Conservation (phyloP, 495 filamentous ascomycete species). For the Patellaria atrata region DNA sequence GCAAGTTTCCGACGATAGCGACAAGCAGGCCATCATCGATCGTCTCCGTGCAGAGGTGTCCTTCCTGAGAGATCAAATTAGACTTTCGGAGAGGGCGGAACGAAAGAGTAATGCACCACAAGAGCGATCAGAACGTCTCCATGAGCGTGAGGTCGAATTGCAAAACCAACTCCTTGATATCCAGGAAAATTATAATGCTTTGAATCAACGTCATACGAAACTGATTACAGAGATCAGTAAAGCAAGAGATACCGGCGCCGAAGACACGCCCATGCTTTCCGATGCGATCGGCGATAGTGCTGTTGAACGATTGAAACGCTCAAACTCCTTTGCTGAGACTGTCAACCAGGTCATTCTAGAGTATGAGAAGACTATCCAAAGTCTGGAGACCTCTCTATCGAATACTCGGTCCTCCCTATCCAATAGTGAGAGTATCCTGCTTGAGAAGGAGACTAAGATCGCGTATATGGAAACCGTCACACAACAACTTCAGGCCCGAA, state of each 20-base stretch:
- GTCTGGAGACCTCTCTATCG: conserved; percentile 79
- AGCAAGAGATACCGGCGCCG: conserved; percentile 49
- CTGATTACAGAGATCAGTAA: conserved; percentile 88
- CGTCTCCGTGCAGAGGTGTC: conserved; percentile 85
- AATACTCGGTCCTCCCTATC: conserved; percentile 77
- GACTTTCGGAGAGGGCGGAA: conserved; percentile 47
- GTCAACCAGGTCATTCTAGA: conserved; percentile 93
- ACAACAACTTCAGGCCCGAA: conserved; percentile 68
- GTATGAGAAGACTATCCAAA: conserved; percentile 97
- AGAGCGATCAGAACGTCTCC: conserved; percentile 63
- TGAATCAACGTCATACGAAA: conserved; percentile 84
- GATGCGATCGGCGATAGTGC: conserved; percentile 59
- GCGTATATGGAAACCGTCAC: conserved; percentile 87
- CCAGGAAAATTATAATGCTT: conserved; percentile 86
- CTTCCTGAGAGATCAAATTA: conserved; percentile 88
- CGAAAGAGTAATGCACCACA: conserved; percentile 43
- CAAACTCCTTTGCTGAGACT: conserved; percentile 85
- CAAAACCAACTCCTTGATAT: conserved; percentile 87
- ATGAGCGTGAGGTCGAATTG: conserved; percentile 74
- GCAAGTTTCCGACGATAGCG: conserved; percentile 74
- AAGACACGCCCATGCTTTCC: conserved; percentile 38
- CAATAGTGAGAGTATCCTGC: conserved; percentile 63
- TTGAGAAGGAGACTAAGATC: conserved; percentile 88
- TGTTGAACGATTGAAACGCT: conserved; percentile 78
- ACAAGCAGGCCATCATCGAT: conserved; percentile 90